A percentile compares a stretch with the other conserved stretches of the same genome.
phyloP scores from a whole-genome alignment of 176 grass and related monocot species.

The Rhynchospora pubera region DNA sequence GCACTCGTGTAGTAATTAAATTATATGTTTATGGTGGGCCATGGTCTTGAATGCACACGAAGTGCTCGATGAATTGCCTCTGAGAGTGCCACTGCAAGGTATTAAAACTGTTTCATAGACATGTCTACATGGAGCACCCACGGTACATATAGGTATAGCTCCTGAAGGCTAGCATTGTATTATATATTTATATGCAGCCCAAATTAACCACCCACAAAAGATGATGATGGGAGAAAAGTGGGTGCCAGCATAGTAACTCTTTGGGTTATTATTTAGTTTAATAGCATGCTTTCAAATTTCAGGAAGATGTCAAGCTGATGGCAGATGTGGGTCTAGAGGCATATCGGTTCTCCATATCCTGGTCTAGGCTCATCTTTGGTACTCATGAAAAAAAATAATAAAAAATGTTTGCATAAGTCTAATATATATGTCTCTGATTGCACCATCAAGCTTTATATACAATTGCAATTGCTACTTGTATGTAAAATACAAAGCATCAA shows the following conservation, averaged over 20 bases:
- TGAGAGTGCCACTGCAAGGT: not conserved
- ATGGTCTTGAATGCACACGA: not conserved
- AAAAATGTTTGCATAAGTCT: not conserved
- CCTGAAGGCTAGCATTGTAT: not conserved
- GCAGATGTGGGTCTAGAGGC: conserved; percentile 56
- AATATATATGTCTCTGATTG: not conserved
- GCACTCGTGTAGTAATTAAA: not conserved
- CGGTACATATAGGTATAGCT: not conserved
- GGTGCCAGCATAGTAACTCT: no score
- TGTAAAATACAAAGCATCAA: not conserved
- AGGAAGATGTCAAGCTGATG: conserved; percentile 76
- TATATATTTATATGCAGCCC: not conserved
- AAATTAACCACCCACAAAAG: not conserved
- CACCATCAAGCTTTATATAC: not conserved
- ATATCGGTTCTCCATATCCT: conserved; percentile 88
- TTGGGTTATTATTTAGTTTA: not conserved
- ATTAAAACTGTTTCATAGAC: not conserved
- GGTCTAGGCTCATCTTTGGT: conserved; percentile 88
- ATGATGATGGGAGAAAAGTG: not conserved
- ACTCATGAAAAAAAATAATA: not conserved
- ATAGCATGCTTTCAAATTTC: conserved; percentile 14
- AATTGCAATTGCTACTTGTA: not conserved
- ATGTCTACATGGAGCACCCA: not conserved
- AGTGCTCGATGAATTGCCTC: not conserved
- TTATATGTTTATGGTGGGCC: not conserved